Percentiles rank a stretch among this genome's conserved stretches.
These are phyloP conservation scores for Eimeria sp. DNA, from an alignment of 169 alveolate species.

Conservation along the genomic window DNA sequence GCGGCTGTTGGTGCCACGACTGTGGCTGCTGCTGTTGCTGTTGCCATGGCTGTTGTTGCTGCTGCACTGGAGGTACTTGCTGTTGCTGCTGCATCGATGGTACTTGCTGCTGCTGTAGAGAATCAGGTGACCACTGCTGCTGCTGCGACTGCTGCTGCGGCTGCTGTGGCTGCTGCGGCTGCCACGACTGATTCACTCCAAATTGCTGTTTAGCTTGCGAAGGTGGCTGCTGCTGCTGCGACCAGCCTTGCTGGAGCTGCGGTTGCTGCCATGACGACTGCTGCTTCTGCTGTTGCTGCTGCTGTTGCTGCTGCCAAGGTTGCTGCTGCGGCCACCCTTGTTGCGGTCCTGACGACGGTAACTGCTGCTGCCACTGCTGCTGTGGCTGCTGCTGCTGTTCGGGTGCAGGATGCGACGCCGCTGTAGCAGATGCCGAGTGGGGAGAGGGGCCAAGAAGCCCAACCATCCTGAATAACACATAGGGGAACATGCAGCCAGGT, in stretches of 20 bases:
- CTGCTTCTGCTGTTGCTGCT: slow-evolving; percentile 53
- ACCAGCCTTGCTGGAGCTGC: slow-evolving; percentile 42
- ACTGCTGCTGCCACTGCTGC: slow-evolving; percentile 57
- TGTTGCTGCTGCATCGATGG: slow-evolving; percentile 61
- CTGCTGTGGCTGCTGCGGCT: slow-evolving; percentile 37
- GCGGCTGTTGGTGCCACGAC: slow-evolving; percentile 60
- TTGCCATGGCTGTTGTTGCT: slow-evolving; percentile 29
- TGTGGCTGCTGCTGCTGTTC: slow-evolving; percentile 65
- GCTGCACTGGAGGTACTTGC: slow-evolving; percentile 58
- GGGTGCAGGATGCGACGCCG: slow-evolving; percentile 18
- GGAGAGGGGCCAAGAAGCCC: slow-evolving; percentile 67
- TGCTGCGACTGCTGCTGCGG: slow-evolving; percentile 47
- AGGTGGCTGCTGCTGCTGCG: slow-evolving; percentile 46
- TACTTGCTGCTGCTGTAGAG: slow-evolving; percentile 52
- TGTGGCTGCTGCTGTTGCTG: slow-evolving; percentile 65
- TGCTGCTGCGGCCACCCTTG: slow-evolving; percentile 66
- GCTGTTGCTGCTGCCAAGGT: slow-evolving; percentile 16
- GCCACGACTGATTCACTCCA: slow-evolving; percentile 30
- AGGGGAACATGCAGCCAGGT: neutral
- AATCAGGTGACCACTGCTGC: slow-evolving; percentile 18
- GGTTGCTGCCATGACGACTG: slow-evolving; percentile 63
- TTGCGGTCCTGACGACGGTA: slow-evolving; percentile 20
- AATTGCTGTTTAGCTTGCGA: slow-evolving; percentile 30
- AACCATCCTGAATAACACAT: slow-evolving; percentile 13
- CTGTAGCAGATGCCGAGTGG: slow-evolving; percentile 28